phyloP scores from a whole-genome alignment of 768 basidiomycete species.

The Termitomyces sp. region DNA sequence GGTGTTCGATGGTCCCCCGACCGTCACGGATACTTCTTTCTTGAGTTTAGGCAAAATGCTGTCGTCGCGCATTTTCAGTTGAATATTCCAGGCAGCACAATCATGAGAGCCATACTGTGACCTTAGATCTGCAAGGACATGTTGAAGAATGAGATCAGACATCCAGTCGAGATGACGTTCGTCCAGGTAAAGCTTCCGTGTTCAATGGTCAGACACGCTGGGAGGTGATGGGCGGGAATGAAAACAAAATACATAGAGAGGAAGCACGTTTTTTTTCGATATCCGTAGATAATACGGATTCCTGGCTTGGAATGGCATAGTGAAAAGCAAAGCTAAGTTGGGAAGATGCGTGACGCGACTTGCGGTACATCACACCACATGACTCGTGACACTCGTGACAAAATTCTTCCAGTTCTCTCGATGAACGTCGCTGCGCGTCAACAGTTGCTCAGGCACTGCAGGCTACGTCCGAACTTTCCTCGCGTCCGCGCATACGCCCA shows the following conservation, averaged over 20 bases:
- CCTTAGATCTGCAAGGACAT: constrained; percentile 75
- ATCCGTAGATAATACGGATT: constrained; percentile 85
- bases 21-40: constrained; percentile 47
- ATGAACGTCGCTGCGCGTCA: constrained; percentile 11
- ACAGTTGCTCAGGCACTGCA: constrained; percentile 3
- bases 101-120: constrained; percentile 46
- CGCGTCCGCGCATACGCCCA: constrained; percentile 4
- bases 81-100: background rate
- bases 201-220: background rate
- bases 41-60: constrained; percentile 69
- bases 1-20: constrained; percentile 32
- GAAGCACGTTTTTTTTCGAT: constrained; percentile 68
- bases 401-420: background rate
- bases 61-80: constrained; percentile 24
- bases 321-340: background rate
- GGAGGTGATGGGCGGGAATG: constrained; percentile 24
- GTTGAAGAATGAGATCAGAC: constrained; percentile 76
- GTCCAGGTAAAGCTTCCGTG: constrained; percentile 59
- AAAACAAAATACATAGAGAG: constrained; percentile 52
- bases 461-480: background rate
- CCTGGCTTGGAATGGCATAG: constrained; percentile 65
- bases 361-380: constrained; percentile 6
- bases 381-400: constrained; percentile 9
- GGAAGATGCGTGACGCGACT: constrained; percentile 9
- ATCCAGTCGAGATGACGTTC: constrained; percentile 89